Base-by-base conservation (phyloP, 2,329 filamentous ascomycete species). In the Calonectria leucothoes region DNA sequence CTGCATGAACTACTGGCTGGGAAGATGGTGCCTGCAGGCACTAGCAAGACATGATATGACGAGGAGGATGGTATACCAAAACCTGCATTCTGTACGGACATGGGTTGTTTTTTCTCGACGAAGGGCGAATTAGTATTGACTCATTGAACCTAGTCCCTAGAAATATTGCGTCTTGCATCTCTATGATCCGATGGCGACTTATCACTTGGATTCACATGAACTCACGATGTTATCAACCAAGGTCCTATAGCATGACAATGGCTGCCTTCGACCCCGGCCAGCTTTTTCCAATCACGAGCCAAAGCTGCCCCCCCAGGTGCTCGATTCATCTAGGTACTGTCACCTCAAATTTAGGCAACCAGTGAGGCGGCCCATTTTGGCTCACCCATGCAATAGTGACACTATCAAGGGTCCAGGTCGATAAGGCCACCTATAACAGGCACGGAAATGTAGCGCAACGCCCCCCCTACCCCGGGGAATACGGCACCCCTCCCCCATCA, bases 381-480 rank as follows among this genome's bases (percentile, higher is more conserved):
- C 25, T 64, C 59, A 64, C 37, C 59, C 59, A 64, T 48, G 59
- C 39, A 64, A 64, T 45, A 27, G 25, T 48, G 35, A 45, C 59
- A 64, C 39, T 48, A 64, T 45, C 35, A 64, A 64, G 59, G 59
- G 39, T 64, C 25, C 42, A 6, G 35, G 42, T 64, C 59, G 39
- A 64, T 33, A 59, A 59, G 55, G 55, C 55, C 55, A 59, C 55
- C 55, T 29, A 37, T 48, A 51, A 66, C 35, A 52, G 45, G 64
- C 31, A 33, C 48, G 45, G 29, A 48, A 45, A 45, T 37, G 48
- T 12, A 39, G 55, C 55, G 23, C 33, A 59, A 33, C 49, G 12
- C 55, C 33, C 55, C 51, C 31, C 33, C 29, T 31, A 45, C 52
- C 23, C 55, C 55, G 55, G 55, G 33, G 55, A 37, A 59, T 23